Conservation (phyloP, 2,329 filamentous ascomycete species). For the Penicillium sp. region DNA sequence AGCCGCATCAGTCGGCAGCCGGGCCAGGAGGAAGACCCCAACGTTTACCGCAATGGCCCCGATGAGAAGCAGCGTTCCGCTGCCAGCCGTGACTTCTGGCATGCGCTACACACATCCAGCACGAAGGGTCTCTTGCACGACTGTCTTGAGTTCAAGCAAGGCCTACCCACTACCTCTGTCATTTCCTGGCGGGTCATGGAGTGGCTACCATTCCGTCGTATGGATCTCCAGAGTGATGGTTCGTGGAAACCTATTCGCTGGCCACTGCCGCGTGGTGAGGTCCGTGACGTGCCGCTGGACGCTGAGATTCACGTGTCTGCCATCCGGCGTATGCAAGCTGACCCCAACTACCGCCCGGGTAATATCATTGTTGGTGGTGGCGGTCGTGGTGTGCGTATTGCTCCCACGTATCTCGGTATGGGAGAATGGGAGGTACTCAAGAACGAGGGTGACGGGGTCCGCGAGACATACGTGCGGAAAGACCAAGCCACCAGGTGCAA, state of each 20-base stretch:
- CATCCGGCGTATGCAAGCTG: conserved; percentile 67
- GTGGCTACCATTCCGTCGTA: conserved; percentile 75
- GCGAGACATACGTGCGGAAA: conserved; percentile 64
- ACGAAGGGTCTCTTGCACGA: conserved; percentile 65
- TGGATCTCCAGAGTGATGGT: conserved; percentile 73
- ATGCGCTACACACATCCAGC: conserved; percentile 59
- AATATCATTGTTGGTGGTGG: conserved; percentile 80
- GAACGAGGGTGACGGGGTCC: conserved; percentile 67
- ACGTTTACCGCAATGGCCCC: conserved; percentile 13
- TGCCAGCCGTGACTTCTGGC: conserved; percentile 52
- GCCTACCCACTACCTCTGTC: conserved; percentile 58
- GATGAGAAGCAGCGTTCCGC: conserved; percentile 26
- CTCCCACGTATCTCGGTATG: conserved; percentile 63
- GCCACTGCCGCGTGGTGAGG: conserved; percentile 76
- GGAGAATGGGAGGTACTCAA: conserved; percentile 70
- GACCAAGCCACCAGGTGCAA: conserved; percentile 32
- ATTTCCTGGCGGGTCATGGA: conserved; percentile 77
- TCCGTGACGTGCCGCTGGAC: conserved; percentile 71
- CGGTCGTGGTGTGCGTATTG: conserved; percentile 65
- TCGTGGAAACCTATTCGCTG: conserved; percentile 79
- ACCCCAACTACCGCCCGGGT: conserved; percentile 69
- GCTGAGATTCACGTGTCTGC: conserved; percentile 74
- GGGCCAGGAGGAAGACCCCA: conserved; percentile 16
- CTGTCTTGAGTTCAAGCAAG: conserved; percentile 65
- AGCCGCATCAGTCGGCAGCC: conserved; percentile 7